Conservation (phyloP, 1,139 yeast genomes). For the Kodamaea sp. region DNA sequence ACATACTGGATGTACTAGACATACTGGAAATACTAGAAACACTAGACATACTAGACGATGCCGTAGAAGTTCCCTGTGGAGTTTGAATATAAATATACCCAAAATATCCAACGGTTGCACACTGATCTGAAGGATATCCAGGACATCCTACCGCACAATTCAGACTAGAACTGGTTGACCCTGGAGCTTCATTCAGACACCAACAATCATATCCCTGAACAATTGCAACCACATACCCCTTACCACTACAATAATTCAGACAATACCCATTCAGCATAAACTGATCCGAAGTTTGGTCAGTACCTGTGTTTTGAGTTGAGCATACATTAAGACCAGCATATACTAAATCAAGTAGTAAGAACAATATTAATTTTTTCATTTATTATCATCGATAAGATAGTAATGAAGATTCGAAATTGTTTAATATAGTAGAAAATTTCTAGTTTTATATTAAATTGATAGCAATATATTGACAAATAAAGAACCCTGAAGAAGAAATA, state of each 20-base stretch:
- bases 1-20: slow-evolving; percentile 8
- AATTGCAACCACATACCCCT: slow-evolving; percentile 54
- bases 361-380: neutral
- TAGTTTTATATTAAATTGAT: no score
- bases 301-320: slow-evolving; percentile 42
- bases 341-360: slow-evolving; percentile 3
- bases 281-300: slow-evolving; percentile 19
- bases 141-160: slow-evolving; percentile 53
- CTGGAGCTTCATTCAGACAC: slow-evolving; percentile 57
- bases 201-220: slow-evolving; percentile 52
- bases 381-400: neutral
- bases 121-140: slow-evolving; percentile 34
- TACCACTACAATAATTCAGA: slow-evolving; percentile 36
- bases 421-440: no score
- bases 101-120: slow-evolving; percentile 32
- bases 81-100: slow-evolving; percentile 33
- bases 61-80: slow-evolving; percentile 10
- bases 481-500: no score
- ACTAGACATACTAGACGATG: slow-evolving; percentile 8
- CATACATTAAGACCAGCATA: slow-evolving; percentile 30
- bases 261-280: slow-evolving; percentile 57
- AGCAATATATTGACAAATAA: no score
- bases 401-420: no score
- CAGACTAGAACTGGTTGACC: slow-evolving; percentile 24
- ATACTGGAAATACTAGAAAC: no score